A percentile compares a stretch with the other conserved stretches of the same genome.
Conservation (phyloP, 306 rosid genomes). For the Leucaena leucocephala region DNA sequence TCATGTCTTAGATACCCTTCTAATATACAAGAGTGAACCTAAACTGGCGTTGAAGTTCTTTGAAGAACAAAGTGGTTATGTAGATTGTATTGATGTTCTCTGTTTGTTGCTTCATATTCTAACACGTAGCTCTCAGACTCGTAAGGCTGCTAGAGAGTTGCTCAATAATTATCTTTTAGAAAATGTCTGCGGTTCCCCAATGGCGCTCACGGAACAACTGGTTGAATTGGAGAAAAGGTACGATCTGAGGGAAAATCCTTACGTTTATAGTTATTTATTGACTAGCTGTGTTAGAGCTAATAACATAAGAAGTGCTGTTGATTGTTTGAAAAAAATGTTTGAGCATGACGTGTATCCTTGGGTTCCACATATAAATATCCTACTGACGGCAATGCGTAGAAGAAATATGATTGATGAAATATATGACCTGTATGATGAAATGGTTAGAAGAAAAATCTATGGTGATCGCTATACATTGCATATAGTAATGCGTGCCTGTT, state of each 20-base stretch:
- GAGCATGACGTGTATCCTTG: conserved; percentile 49
- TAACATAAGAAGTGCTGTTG: conserved; percentile 54
- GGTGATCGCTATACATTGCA: conserved; percentile 58
- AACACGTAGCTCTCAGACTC: conserved; percentile 32
- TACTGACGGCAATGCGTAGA: conserved; percentile 62
- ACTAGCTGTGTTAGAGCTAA: conserved; percentile 61
- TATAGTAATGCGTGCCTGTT: conserved; percentile 57
- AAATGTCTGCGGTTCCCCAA: conserved; percentile 43
- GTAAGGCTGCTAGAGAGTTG: conserved; percentile 29
- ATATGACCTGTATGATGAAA: conserved; percentile 48
- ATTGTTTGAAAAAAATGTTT: conserved; percentile 52
- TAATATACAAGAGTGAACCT: conserved; percentile 50
- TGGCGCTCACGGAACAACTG: conserved; percentile 43
- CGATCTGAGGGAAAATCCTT: conserved; percentile 41
- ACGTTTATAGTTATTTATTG: conserved; percentile 63
- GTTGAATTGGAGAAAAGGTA: conserved; percentile 50
- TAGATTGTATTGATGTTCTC: conserved; percentile 43
- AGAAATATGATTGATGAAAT: conserved; percentile 50
- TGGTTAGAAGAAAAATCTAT: conserved; percentile 46
- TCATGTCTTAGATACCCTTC: conserved; percentile 49
- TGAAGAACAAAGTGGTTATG: conserved; percentile 45
- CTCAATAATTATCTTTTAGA: conserved; percentile 48
- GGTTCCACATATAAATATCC: conserved; percentile 51
- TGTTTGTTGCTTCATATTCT: conserved; percentile 67
- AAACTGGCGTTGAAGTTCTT: conserved; percentile 52